phyloP scores from a whole-genome alignment of 345 rosid genomes.

The Acer negundo region DNA sequence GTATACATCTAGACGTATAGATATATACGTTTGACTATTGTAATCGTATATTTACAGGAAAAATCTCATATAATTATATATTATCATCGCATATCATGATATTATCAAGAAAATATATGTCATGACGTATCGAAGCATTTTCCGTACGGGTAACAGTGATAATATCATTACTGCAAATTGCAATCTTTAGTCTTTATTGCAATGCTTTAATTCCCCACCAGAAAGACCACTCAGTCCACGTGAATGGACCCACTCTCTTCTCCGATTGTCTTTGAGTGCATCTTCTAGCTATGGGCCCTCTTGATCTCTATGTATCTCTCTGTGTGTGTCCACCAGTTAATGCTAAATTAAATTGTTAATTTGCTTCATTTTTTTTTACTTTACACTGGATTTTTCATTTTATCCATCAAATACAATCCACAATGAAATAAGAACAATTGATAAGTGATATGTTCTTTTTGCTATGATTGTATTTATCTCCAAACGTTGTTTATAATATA shows the following conservation, averaged over 20 bases:
- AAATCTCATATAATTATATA: background rate
- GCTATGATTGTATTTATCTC: background rate
- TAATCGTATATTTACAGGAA: background rate
- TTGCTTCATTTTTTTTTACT: background rate
- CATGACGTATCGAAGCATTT: no score
- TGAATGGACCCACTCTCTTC: conserved; percentile 30
- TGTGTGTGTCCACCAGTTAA: background rate
- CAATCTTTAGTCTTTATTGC: background rate
- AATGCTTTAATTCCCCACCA: conserved; percentile 16
- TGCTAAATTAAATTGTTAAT: no score
- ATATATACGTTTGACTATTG: no score
- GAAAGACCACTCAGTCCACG: conserved; percentile 26
- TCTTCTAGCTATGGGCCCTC: conserved; percentile 20
- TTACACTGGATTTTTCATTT: no score
- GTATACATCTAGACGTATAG: no score
- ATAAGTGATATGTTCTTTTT: background rate
- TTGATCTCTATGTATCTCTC: background rate
- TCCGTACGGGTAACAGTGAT: background rate
- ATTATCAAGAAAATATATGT: no score
- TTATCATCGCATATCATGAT: no score
- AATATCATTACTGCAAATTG: conserved; percentile 4
- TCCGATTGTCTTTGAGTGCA: conserved; percentile 20
- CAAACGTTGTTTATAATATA: background rate
- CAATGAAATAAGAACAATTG: no score
- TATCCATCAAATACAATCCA: no score